A percentile compares a stretch with the other conserved stretches of the same genome.
Evolutionary conservation across 1,284 basidiomycete genomes (phyloP).

Genomic region (Hemileia vastatrix): DNA sequence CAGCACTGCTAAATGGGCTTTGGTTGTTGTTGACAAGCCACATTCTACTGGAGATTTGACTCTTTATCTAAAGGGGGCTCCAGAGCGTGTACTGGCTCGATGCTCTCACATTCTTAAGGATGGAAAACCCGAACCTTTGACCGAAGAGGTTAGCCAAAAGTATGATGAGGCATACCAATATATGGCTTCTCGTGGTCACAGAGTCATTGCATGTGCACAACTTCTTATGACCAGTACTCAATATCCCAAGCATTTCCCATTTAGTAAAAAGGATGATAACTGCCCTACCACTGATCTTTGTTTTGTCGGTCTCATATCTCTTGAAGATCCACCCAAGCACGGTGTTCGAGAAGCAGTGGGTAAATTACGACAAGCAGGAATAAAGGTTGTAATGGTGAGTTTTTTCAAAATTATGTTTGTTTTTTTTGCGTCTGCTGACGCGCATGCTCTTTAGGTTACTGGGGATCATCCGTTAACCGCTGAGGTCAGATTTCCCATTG

Average conservation of each 20-base stretch:
- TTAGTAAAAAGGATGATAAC: conserved; percentile 53
- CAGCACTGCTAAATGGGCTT: conserved; percentile 61
- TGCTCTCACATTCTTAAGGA: conserved; percentile 55
- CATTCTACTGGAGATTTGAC: conserved; percentile 8
- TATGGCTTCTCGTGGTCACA: conserved; percentile 61
- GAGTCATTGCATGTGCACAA: conserved; percentile 61
- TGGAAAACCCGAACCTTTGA: conserved; percentile 50
- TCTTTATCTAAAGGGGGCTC: conserved; percentile 52
- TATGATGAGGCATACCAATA: conserved; percentile 61
- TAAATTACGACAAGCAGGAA: conserved; percentile 57
- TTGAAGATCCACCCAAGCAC: conserved; percentile 61
- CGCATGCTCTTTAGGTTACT: conserved; percentile 4
- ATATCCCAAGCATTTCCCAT: conserved; percentile 50
- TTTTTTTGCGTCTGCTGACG: background rate
- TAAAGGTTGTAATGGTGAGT: conserved; percentile 64
- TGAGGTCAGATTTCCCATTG: conserved; percentile 19
- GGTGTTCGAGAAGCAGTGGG: conserved; percentile 61
- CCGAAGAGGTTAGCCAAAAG: conserved; percentile 51
- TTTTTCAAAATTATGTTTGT: conserved; percentile 40
- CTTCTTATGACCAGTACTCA: conserved; percentile 50
- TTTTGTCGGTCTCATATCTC: conserved; percentile 57
- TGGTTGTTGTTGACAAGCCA: conserved; percentile 53
- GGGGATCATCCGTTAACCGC: conserved; percentile 57
- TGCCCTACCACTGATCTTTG: conserved; percentile 55
- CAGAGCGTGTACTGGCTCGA: conserved; percentile 57